phyloP scores from a whole-genome alignment of 192 early-diverging fungal genomes.

The Backusella westeae region DNA sequence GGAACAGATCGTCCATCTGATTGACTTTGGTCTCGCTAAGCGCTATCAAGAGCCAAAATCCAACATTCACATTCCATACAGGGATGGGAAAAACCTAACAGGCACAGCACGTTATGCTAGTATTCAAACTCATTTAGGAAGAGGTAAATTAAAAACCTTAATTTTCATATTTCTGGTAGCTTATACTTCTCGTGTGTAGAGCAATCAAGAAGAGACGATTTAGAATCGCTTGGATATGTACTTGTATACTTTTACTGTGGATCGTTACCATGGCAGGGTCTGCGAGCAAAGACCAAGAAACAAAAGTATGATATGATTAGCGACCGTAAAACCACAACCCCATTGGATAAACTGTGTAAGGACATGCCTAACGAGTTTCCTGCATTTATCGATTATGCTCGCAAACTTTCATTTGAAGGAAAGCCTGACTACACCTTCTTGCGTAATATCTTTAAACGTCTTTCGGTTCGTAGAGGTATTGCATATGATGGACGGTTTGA shows the following conservation, averaged over 20 bases:
- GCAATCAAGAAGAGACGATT: slow-evolving; percentile 88
- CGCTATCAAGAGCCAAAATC: slow-evolving; percentile 83
- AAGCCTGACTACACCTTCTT: slow-evolving; percentile 90
- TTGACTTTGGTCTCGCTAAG: slow-evolving; percentile 91
- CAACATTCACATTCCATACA: slow-evolving; percentile 82
- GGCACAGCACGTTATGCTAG: slow-evolving; percentile 91
- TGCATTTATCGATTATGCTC: slow-evolving; percentile 85
- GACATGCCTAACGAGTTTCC: slow-evolving; percentile 85
- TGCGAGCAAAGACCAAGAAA: slow-evolving; percentile 89
- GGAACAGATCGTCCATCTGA: slow-evolving; percentile 79
- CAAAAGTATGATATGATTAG: slow-evolving; percentile 96
- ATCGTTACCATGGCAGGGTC: slow-evolving; percentile 89
- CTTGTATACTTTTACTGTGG: slow-evolving; percentile 93
- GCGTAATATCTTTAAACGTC: slow-evolving; percentile 81
- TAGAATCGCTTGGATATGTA: slow-evolving; percentile 89
- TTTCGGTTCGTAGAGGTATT: slow-evolving; percentile 80
- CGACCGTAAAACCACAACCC: slow-evolving; percentile 90
- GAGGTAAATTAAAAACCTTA: slow-evolving; percentile 41
- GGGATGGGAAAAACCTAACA: slow-evolving; percentile 89
- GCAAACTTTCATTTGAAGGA: slow-evolving; percentile 84
- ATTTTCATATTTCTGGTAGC: slow-evolving; percentile 5
- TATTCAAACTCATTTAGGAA: slow-evolving; percentile 82
- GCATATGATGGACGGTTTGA: slow-evolving; percentile 89
- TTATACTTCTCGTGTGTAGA: slow-evolving; percentile 39
- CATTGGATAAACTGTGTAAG: slow-evolving; percentile 79